Evolutionary conservation across 768 basidiomycete genomes (phyloP).

Genomic region (Candolleomyces aberdarensis): DNA sequence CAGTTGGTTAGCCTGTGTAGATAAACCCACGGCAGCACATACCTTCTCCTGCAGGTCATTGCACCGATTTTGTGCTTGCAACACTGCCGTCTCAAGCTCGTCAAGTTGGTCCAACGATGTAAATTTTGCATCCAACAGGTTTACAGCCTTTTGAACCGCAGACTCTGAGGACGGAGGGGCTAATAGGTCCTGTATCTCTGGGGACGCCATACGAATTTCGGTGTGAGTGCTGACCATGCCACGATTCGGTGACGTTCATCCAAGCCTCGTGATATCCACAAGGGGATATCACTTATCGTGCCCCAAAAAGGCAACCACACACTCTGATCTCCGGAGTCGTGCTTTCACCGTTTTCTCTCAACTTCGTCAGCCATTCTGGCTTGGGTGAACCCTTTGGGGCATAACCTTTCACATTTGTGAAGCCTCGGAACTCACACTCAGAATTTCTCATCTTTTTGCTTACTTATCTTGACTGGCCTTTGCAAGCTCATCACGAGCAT

Average conservation of each 20-base stretch:
- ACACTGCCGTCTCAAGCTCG: conserved; percentile 41
- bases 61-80: conserved; percentile 36
- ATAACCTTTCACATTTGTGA: too few relatives aligned
- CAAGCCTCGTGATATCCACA: not conserved
- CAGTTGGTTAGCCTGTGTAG: conserved; percentile 12
- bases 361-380: too few relatives aligned
- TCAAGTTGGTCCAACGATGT: conserved; percentile 49
- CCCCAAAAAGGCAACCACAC: not conserved
- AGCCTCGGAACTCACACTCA: too few relatives aligned
- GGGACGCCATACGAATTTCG: conserved; percentile 22
- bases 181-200: conserved; percentile 46
- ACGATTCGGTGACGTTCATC: too few relatives aligned
- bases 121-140: conserved; percentile 45
- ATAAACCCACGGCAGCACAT: conserved; percentile 22
- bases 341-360: not conserved
- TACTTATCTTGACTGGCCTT: too few relatives aligned
- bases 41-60: conserved; percentile 44
- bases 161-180: conserved; percentile 41
- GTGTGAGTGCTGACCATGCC: not conserved
- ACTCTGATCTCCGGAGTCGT: not conserved
- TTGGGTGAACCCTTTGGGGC: too few relatives aligned
- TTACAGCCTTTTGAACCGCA: conserved; percentile 32
- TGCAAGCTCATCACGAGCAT: too few relatives aligned
- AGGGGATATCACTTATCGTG: not conserved
- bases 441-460: too few relatives aligned